Base-by-base conservation (phyloP, 805 yeast genomes). In the Candida mattraensis region DNA sequence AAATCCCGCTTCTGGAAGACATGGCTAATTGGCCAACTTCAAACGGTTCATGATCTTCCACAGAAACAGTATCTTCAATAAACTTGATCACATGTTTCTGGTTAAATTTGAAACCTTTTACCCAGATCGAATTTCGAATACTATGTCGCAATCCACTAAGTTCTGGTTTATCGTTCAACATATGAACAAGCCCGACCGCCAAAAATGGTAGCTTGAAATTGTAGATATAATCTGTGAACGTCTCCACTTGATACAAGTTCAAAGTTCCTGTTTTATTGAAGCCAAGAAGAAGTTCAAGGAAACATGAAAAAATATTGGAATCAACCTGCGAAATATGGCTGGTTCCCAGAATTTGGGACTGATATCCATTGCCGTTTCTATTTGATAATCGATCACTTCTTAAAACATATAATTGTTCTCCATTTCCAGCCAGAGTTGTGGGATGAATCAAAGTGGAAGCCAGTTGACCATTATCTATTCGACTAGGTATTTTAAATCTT, bases 341-440 rank as follows among this genome's bases (percentile, higher is more conserved):
- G 10, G 37, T 37, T 5, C 45, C 45, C 10, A 37, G 25, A 18
- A 41, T 37, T 13, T 41, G 42, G 9, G 28, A n/a, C 18, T 40
- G 44, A 10, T 26, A 28, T 5, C 33, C 34, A 7, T 18, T 36
- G 4, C 30, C 13, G 14, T 11, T 18, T 20, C 30, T 6, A 15
- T 28, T 13, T 5, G 23, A 12, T 10, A 10, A 15, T 21, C 23
- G 7, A 15, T 35, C 33, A 19, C 29, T 28, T 7, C 33, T 15
- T 3, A 24, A 30, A 12, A 37, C 37, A 15, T 33, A 28, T n/a
- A 37, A 14, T 5, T n/a, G 7, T 10, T 33, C 37, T 14, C 20
- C 34, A 5, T 14, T 15, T 4, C 10, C 34, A 14, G 21, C 14
- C 13, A 10, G 21, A n/a, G 21, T 14, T 14, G 23, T 14, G 3